A percentile compares a stretch with the other conserved stretches of the same genome.
phyloP scores from a whole-genome alignment of 2,329 filamentous ascomycete species.

The Curvularia hawaiiensis region DNA sequence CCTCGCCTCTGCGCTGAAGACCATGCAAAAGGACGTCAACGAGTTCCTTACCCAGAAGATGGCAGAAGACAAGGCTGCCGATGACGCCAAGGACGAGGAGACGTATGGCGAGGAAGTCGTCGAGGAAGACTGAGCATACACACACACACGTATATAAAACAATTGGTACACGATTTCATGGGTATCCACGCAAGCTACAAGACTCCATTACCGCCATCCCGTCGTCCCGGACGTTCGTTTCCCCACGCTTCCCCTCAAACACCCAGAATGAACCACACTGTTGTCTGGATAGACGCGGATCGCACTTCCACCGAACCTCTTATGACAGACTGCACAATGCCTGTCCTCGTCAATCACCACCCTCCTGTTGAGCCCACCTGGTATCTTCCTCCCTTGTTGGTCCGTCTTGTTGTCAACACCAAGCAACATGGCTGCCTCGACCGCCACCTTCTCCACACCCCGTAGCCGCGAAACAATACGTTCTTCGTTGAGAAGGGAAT shows the following conservation, averaged over 20 bases:
- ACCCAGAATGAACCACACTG: slow-evolving; percentile 57
- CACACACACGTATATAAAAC: background rate
- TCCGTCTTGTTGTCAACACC: slow-evolving; percentile 67
- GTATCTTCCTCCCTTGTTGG: slow-evolving; percentile 57
- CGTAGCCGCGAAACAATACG: slow-evolving; percentile 77
- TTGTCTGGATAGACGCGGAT: slow-evolving; percentile 84
- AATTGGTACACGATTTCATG: background rate
- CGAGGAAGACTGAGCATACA: slow-evolving; percentile 60
- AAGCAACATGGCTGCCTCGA: slow-evolving; percentile 74
- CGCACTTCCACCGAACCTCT: slow-evolving; percentile 87
- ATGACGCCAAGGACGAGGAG: slow-evolving; percentile 61
- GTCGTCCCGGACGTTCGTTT: slow-evolving; percentile 12
- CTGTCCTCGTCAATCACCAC: slow-evolving; percentile 87
- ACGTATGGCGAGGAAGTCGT: slow-evolving; percentile 85
- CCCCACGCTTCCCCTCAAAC: slow-evolving; percentile 46
- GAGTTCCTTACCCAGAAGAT: slow-evolving; percentile 73
- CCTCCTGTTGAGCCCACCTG: slow-evolving; percentile 64
- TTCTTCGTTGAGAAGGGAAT: slow-evolving; percentile 78
- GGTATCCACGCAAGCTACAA: background rate
- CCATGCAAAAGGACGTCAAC: slow-evolving; percentile 72
- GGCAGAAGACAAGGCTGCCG: slow-evolving; percentile 68
- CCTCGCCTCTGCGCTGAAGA: slow-evolving; percentile 62
- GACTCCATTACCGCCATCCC: slow-evolving; percentile 7
- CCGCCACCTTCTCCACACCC: slow-evolving; percentile 77
- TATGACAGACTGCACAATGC: slow-evolving; percentile 91